phyloP scores from a whole-genome alignment of 768 basidiomycete species.

The Auriscalpium microsporum region DNA sequence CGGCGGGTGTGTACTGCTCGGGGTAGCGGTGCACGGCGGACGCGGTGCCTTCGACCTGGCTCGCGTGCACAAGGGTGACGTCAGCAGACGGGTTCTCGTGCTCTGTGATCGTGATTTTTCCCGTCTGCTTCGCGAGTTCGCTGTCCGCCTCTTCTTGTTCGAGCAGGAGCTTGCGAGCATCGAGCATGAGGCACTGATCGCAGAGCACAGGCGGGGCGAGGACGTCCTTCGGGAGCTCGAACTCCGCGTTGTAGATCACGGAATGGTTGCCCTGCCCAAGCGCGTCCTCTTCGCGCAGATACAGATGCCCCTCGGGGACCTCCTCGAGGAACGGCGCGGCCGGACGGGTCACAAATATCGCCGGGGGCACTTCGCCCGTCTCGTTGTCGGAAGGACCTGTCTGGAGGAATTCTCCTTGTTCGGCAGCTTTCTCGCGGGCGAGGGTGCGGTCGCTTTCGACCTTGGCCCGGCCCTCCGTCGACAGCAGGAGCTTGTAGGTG shows the following conservation, averaged over 20 bases:
- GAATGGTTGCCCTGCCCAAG: constrained; percentile 47
- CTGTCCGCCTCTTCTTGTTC: not conserved
- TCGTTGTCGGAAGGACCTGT: not conserved
- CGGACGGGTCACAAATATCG: not conserved
- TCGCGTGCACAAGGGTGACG: not conserved
- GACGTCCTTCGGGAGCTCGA: constrained; percentile 37
- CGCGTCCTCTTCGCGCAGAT: constrained; percentile 30
- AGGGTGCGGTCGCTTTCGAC: too few relatives aligned
- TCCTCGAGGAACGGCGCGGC: not conserved
- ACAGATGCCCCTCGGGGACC: constrained; percentile 33
- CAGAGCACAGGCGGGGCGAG: constrained; percentile 21
- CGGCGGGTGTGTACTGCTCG: not conserved
- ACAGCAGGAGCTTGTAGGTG: too few relatives aligned
- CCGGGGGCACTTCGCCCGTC: not conserved
- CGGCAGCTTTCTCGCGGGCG: too few relatives aligned
- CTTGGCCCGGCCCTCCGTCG: too few relatives aligned
- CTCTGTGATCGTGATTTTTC: not conserved
- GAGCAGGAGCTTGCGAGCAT: not conserved
- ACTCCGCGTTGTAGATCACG: constrained; percentile 39
- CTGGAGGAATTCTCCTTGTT: too few relatives aligned
- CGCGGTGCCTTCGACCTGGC: not conserved
- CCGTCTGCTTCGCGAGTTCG: not conserved
- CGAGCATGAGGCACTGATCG: not conserved
- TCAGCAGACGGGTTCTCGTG: not conserved
- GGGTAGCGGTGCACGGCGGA: not conserved